phyloP scores from a whole-genome alignment of 495 filamentous ascomycete genomes.

The Entonaema liquescens region DNA sequence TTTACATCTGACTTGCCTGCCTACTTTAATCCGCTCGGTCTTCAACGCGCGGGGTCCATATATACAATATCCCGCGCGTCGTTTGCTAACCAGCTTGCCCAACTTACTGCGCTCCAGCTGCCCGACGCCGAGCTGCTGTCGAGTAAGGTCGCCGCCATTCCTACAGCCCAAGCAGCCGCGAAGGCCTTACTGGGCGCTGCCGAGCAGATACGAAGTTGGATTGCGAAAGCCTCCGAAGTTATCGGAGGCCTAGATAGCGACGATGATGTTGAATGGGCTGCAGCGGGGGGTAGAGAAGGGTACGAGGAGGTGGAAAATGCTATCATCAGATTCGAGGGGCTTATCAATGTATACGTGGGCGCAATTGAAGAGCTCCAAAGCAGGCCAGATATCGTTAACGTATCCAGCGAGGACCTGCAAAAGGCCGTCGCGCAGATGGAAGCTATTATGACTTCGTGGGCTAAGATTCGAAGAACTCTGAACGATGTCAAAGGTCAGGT shows the following conservation, averaged over 20 bases:
- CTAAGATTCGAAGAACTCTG: constrained; percentile 75
- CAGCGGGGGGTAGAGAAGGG: constrained; percentile 88
- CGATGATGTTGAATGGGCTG: constrained; percentile 97
- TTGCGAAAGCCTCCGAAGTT: constrained; percentile 86
- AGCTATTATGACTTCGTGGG: constrained; percentile 82
- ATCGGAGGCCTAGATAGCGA: constrained; percentile 86
- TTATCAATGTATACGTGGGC: constrained; percentile 88
- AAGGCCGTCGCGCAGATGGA: constrained; percentile 88
- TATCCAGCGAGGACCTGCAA: constrained; percentile 72
- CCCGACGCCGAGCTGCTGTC: constrained; percentile 84
- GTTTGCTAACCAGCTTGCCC: constrained; percentile 86
- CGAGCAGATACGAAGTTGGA: constrained; percentile 91
- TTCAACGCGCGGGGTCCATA: constrained; percentile 74
- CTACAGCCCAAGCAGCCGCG: constrained; percentile 79
- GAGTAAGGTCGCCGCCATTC: constrained; percentile 80
- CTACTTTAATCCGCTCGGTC: constrained; percentile 63
- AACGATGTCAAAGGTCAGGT: constrained; percentile 86
- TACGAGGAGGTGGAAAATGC: constrained; percentile 88
- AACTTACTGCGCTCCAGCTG: constrained; percentile 82
- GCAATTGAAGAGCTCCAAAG: constrained; percentile 89
- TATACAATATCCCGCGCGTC: constrained; percentile 89
- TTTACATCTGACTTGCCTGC: constrained; percentile 54
- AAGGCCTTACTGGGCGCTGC: constrained; percentile 81
- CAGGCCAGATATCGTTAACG: constrained; percentile 75
- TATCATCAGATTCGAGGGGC: constrained; percentile 81